Base-by-base conservation (phyloP, 495 filamentous ascomycete genomes). In the Penicillium nucicola region DNA sequence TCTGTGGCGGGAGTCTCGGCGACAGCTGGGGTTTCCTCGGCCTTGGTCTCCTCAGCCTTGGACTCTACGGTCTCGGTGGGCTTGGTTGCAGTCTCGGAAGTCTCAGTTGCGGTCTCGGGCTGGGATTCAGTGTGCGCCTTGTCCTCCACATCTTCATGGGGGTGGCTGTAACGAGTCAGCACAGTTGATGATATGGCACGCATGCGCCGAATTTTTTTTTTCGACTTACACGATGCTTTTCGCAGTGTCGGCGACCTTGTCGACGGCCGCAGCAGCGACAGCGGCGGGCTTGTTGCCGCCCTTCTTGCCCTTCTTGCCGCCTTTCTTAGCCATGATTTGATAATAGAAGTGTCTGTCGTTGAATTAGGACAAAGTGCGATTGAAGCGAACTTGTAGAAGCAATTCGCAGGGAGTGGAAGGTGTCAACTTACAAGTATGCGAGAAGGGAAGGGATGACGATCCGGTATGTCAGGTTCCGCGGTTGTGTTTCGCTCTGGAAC, bases 141-240 rank as follows among this genome's bases (percentile, higher is more conserved):
- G 6, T 80, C 71, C 48, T 80, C 76, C 42, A 67, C 64, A 35
- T 72, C 55, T 7, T 71, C 51, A 15, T 61, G 62, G 37, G 74
- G 66, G 18, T 62, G 53, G 17, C 68, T 77, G 46, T 37, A 44
- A 53, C 5, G 6, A 9, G 7, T 28, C 25, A 28, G 25, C 19
- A 31, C 9, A 39, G 35, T 43, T 8, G 19, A 14, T 34, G 22
- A 17, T 10, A 14, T 39, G 45, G 31, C 45, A 48, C 30, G 43
- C 38, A 54, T 52, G 52, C 55, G 57, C 42, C 37, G 14, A 25
- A 17, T 49, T 51, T 55, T 55, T 42, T 36, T 17, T 22, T 18
- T 32, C 28, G 33, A 70, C 72, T 71, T 62, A 80, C 77, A 72
- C 51, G 20, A 75, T 51, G 50, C 68, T 67, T 61, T 74, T 73